phyloP scores from a whole-genome alignment of 176 grass and related monocot genomes.

The Triticum turgidum region DNA sequence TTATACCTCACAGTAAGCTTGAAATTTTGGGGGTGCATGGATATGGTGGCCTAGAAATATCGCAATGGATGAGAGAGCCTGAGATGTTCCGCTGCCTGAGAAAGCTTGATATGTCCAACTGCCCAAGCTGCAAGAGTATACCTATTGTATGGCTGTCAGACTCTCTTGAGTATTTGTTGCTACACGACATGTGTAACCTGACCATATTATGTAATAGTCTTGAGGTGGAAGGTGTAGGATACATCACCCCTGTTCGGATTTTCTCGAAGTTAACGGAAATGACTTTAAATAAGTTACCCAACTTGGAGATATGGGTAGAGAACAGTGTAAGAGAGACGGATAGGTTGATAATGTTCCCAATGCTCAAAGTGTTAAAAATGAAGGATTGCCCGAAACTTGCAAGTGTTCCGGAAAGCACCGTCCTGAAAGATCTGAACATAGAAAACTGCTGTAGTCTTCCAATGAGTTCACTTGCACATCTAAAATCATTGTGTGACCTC shows the following conservation, averaged over 20 bases:
- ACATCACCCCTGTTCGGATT: neutral
- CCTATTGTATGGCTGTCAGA: neutral
- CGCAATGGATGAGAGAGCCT: conserved; percentile 8
- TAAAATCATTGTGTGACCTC: too few species aligned
- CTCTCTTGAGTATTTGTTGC: neutral
- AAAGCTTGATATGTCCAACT: neutral
- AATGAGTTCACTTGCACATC: too few species aligned
- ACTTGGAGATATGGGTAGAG: conserved; percentile 3
- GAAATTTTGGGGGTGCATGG: neutral
- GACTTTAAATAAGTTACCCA: rapidly evolving
- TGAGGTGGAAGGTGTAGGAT: neutral
- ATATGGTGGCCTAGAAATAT: neutral
- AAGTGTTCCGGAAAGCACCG: neutral
- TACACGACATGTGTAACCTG: neutral
- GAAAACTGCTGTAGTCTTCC: neutral
- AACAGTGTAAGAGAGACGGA: neutral
- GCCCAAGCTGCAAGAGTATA: neutral
- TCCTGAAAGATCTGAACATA: neutral
- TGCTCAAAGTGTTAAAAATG: neutral
- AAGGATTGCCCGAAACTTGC: neutral
- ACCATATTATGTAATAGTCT: neutral
- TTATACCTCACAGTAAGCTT: neutral
- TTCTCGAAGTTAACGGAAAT: neutral
- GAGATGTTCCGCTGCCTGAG: neutral
- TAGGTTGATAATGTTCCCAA: neutral